These are phyloP conservation scores for Podaxis carcinomalis DNA, from an alignment of 768 basidiomycete genomes.

Conservation along the genomic window DNA sequence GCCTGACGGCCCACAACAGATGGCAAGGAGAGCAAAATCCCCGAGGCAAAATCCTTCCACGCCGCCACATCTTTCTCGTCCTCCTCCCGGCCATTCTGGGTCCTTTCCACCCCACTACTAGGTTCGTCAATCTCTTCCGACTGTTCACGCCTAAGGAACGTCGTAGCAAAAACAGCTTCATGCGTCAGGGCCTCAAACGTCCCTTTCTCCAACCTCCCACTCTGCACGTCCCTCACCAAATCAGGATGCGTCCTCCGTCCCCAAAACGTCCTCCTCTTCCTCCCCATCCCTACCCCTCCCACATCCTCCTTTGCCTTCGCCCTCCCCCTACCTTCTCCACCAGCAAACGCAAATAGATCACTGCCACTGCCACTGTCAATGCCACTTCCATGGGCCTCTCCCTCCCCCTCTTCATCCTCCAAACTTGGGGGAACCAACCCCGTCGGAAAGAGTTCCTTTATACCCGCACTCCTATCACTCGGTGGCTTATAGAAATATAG, in stretches of 20 bases:
- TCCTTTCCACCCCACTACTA: conserved; percentile 12
- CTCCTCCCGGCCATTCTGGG: background rate
- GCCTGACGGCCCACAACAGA: conserved; percentile 44
- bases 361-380: conserved; percentile 15
- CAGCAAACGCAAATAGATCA: conserved; percentile 17
- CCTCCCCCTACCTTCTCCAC: conserved; percentile 29
- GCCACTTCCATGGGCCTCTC: conserved; percentile 16
- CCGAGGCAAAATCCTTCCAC: conserved; percentile 64
- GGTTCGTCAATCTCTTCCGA: background rate
- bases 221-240: conserved; percentile 38
- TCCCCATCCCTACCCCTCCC: conserved; percentile 23
- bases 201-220: conserved; percentile 51
- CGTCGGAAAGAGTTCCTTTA: conserved; percentile 74
- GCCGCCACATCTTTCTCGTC: conserved; percentile 21
- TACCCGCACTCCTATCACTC: conserved; percentile 53
- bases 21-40: conserved; percentile 60
- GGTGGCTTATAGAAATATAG: conserved; percentile 86
- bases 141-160: conserved; percentile 36
- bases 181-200: conserved; percentile 78
- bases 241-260: conserved; percentile 74
- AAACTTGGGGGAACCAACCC: conserved; percentile 50
- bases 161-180: conserved; percentile 77
- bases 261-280: conserved; percentile 73
- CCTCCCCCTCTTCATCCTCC: conserved; percentile 41
- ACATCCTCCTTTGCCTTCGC: conserved; percentile 21